Evolutionary conservation across 1,284 basidiomycete species (phyloP).

Genomic region (Trichosporon inkin): DNA sequence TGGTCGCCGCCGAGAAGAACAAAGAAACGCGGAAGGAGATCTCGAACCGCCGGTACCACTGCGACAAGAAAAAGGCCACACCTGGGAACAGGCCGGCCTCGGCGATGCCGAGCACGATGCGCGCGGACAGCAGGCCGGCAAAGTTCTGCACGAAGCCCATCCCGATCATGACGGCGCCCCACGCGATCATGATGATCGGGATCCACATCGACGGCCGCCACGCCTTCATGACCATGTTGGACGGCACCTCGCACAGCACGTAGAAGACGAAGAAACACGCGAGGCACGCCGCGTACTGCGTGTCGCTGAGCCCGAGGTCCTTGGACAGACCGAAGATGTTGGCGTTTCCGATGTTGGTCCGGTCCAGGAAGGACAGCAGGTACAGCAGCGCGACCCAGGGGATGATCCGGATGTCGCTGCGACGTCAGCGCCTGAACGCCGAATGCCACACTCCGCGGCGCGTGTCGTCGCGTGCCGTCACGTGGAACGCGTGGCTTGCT

Average conservation of each 20-base stretch:
- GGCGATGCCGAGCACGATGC: conserved; percentile 34
- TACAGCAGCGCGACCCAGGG: conserved; percentile 57
- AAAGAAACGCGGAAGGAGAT: conserved; percentile 38
- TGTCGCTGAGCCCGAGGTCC: conserved; percentile 29
- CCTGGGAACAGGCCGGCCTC: conserved; percentile 42
- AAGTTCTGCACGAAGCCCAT: conserved; percentile 49
- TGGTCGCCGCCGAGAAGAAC: conserved; percentile 47
- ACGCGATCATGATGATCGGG: conserved; percentile 37
- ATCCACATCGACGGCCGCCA: conserved; percentile 31
- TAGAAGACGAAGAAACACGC: conserved; percentile 61
- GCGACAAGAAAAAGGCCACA: conserved; percentile 36
- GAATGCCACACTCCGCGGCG: no score
- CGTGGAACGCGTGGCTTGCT: no score
- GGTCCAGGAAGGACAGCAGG: conserved; percentile 64
- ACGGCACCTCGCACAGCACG: conserved; percentile 65
- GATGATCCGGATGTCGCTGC: conserved; percentile 24
- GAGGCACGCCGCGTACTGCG: conserved; percentile 29
- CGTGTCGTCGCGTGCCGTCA: no score
- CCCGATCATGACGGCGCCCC: conserved; percentile 49
- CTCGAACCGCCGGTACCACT: conserved; percentile 44
- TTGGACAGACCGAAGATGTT: conserved; percentile 44
- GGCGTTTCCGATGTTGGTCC: conserved; percentile 64
- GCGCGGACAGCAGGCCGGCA: conserved; percentile 36
- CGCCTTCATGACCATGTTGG: conserved; percentile 56
- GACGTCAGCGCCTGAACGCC: not conserved